Base-by-base conservation (phyloP, 225 moss, liverwort and hornwort species). In the Rhytidiadelphus loreus region DNA sequence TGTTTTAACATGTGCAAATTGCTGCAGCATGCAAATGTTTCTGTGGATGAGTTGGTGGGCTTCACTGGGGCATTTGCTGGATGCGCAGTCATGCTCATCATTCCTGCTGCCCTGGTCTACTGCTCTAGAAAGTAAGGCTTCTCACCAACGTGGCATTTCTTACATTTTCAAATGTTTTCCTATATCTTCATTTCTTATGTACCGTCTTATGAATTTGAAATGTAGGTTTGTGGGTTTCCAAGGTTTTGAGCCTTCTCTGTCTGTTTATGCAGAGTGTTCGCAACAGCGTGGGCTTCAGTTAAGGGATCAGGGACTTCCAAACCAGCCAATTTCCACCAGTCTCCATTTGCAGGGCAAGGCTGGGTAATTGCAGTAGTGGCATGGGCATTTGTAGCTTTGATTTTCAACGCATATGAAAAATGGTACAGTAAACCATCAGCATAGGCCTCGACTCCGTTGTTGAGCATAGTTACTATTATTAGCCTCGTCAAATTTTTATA, bases 1-100 rank as follows among this genome's bases (percentile, higher is more conserved):
- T 77, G 39, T 30, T 72, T 50, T 77, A 35, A 80, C 68, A 20
- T 82, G 50, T 88, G 48, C 61, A 58, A 89, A 84, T 77, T 70
- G 17, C 77, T 82, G 93, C 96, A 99, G 98, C 96, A 85, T 81
- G 87, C 95, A 46, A 90, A 94, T 81, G 16, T 97, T n/a, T 97
- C 97, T 69, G 98, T 99, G 85, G 98, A 99, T 78, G 94, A 95
- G 85, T 80, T 99, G 74, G 98, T 99, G 71, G 98, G 98, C 82
- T 89, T 94, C 86, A 96, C 96, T 13, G 98, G 98, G 73, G 98
- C 94, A 37, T 99, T 93, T 92, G 97, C 96, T 84, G 98, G 98
- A 88, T 99, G 96, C 53, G 92, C 91, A 83, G 94, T 99, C 23
- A 95, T 99, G 98, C 96, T 99, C 88, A 91, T 99, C 85, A 93